Evolutionary conservation across 495 filamentous ascomycete genomes (phyloP).

Genomic region (Xylaria grammica): DNA sequence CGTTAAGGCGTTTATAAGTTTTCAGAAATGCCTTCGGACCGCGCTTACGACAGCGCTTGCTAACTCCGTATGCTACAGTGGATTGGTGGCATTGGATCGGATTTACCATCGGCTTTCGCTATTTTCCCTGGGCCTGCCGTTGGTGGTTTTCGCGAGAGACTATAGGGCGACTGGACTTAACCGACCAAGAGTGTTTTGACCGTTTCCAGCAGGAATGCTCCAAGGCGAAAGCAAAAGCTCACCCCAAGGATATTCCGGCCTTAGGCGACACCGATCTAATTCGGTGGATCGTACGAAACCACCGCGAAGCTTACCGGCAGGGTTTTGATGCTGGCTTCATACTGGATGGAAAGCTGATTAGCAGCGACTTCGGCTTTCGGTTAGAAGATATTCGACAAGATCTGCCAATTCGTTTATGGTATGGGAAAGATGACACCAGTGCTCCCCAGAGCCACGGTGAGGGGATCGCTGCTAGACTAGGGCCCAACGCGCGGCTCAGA

Average conservation of each 20-base stretch:
- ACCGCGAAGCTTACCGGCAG: slow-evolving; percentile 39
- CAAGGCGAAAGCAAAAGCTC: slow-evolving; percentile 9
- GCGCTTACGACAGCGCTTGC: background rate
- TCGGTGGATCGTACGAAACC: slow-evolving; percentile 14
- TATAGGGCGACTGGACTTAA: slow-evolving; percentile 19
- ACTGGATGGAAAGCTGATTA: slow-evolving; percentile 37
- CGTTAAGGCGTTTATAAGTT: background rate
- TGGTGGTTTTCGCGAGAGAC: slow-evolving; percentile 31
- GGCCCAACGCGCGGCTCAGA: slow-evolving; percentile 15
- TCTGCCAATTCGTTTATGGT: slow-evolving; percentile 40
- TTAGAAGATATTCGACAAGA: slow-evolving; percentile 39
- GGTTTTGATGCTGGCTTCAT: slow-evolving; percentile 32
- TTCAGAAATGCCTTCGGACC: background rate
- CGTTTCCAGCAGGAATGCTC: slow-evolving; percentile 6
- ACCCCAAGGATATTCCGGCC: slow-evolving; percentile 13
- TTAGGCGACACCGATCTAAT: slow-evolving; percentile 6
- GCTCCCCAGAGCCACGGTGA: slow-evolving; percentile 4
- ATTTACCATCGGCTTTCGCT: slow-evolving; percentile 29
- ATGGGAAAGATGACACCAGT: slow-evolving; percentile 37
- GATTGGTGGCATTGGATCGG: slow-evolving; percentile 27
- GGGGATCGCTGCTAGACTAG: slow-evolving; percentile 21
- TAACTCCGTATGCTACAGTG: slow-evolving; percentile 14
- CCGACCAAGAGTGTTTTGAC: slow-evolving; percentile 19
- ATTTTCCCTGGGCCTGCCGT: slow-evolving; percentile 12
- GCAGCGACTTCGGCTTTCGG: slow-evolving; percentile 41